These are phyloP conservation scores for Candida nanaspora DNA, from an alignment of 805 yeast species.

Conservation along the genomic window DNA sequence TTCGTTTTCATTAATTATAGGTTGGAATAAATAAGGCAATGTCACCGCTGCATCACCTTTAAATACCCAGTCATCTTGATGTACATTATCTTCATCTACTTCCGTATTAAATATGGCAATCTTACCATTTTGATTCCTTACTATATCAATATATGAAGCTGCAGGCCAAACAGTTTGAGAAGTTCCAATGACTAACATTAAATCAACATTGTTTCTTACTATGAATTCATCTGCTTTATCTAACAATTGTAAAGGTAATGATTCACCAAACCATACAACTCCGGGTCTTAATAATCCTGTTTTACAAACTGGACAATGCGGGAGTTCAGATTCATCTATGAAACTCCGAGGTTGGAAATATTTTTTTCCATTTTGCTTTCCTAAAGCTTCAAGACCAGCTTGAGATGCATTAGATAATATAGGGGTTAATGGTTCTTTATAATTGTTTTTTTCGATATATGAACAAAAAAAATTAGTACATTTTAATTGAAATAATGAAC, in stretches of 20 bases:
- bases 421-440: conserved; percentile 50
- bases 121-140: conserved; percentile 64
- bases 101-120: conserved; percentile 81
- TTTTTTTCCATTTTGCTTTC: background rate
- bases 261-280: conserved; percentile 94
- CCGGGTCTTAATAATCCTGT: conserved; percentile 73
- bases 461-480: conserved; percentile 77
- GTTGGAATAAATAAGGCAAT: conserved; percentile 54
- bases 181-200: conserved; percentile 79
- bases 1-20: background rate
- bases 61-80: conserved; percentile 55
- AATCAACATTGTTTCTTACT: conserved; percentile 48
- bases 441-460: conserved; percentile 45
- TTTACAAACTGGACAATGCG: conserved; percentile 72
- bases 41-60: conserved; percentile 72
- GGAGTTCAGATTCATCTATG: conserved; percentile 47
- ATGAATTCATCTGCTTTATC: conserved; percentile 68
- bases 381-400: conserved; percentile 2
- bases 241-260: conserved; percentile 57
- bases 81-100: conserved; percentile 38
- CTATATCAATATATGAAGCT: conserved; percentile 80
- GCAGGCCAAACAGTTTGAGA: conserved; percentile 89
- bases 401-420: conserved; percentile 32
- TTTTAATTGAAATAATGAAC: conserved; percentile 61
- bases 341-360: conserved; percentile 40